Conservation (phyloP, 2,329 filamentous ascomycete species). For the Ceratocystis huliohia region DNA sequence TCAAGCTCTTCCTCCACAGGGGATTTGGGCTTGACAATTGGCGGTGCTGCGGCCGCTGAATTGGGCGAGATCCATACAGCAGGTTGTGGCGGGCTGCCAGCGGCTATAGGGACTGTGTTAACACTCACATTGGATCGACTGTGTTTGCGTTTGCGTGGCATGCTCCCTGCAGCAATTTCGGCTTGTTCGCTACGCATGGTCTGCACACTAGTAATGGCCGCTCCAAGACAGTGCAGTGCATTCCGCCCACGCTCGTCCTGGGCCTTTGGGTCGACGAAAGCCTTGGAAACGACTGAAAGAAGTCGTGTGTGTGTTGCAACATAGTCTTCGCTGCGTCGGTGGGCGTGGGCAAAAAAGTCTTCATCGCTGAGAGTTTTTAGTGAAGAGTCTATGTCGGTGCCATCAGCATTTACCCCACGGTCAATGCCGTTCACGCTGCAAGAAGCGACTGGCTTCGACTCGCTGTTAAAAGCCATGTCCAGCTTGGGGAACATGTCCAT, state of each 20-base stretch:
- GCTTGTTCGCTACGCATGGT: slow-evolving; percentile 22
- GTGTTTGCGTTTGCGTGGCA: slow-evolving; percentile 30
- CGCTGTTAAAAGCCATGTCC: background rate
- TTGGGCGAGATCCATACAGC: slow-evolving; percentile 22
- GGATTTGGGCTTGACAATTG: slow-evolving; percentile 11
- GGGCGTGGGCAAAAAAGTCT: slow-evolving; percentile 2
- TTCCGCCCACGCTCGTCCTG: slow-evolving; percentile 39
- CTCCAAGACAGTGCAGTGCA: slow-evolving; percentile 45
- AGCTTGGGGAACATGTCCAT: background rate
- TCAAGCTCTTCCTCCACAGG: slow-evolving; percentile 22
- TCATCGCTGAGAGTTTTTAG: slow-evolving; percentile 12
- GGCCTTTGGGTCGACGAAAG: slow-evolving; percentile 21
- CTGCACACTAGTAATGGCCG: slow-evolving; percentile 35
- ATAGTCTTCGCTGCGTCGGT: slow-evolving; percentile 18
- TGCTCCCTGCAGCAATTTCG: background rate
- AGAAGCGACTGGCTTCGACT: background rate
- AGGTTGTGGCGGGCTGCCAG: background rate
- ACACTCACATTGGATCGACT: slow-evolving; percentile 23
- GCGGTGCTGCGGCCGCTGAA: slow-evolving; percentile 23
- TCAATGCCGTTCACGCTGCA: background rate
- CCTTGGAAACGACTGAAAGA: slow-evolving; percentile 23
- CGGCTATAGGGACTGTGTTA: slow-evolving; percentile 12
- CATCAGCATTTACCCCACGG: background rate
- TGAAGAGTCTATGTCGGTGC: background rate
- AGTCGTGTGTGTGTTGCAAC: slow-evolving; percentile 18